Evolutionary conservation across 345 rosid genomes (phyloP), one percentile per base, ranked within the genome.

Genomic region (Eucalyptus regnans): DNA sequence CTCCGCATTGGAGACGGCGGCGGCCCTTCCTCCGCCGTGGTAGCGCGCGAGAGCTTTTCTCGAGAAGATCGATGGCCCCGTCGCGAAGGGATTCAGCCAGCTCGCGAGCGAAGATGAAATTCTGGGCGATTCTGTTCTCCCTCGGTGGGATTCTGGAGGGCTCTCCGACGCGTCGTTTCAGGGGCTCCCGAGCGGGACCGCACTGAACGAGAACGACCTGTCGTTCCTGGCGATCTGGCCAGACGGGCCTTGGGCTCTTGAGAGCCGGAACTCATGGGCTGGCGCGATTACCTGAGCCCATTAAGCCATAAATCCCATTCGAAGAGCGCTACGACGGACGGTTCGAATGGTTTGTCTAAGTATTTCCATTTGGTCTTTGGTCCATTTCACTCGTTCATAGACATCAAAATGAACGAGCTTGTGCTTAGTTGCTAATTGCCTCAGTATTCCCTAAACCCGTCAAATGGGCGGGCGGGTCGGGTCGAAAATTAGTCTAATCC

Each of bases 401-500:
- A 76, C 23, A 11, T 6, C 46, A 20, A 76, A 76, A 41, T 10
- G 83, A 71, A 18, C 83, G 25, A 33, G 22, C 14, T 9, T 18
- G 27, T 71, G 8, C 83, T 41, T 41, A 37, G 8, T 37, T 76
- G 83, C 46, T 6, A 22, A 76, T 76, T 41, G 29, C 48, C 27
- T 76, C 2, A 1, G 27, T 3, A 10, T 20, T 37, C 48, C 76
- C 62, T 23, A 56, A 25, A 22, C 62, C 12, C 12, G 0, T 56
- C 29, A 56, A 56, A 25, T 56, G 62, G 5, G 62, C 0, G 3
- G 3, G 62, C 3, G 0, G 29, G 13, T 25, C 3, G 6, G 13
- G 62, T 1, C 13, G 3, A 56, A 56, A 22, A 23, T 5, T 9
- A 1, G 29, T 10, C 62, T 56, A 22, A 25, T 56, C 62, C 13